Evolutionary conservation across 1,139 yeast species (phyloP), one percentile per base, ranked within the genome.

Genomic region (Yamadazyma trypodendri): DNA sequence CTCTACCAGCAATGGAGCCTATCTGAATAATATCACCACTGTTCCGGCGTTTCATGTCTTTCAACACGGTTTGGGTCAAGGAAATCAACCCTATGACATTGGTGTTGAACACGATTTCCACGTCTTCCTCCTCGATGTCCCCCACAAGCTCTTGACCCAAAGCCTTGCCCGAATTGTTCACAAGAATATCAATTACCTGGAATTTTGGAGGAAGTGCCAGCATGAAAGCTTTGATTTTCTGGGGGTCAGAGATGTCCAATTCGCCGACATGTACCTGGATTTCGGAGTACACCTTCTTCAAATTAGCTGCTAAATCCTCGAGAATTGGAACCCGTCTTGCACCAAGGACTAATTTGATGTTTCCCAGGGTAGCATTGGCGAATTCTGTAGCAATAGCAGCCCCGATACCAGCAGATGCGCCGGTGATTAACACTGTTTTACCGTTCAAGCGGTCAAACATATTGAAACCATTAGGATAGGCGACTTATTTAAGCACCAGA

Each of bases 1-100:
- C 95, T 54, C 86, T 74, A 24, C 96, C 96, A 12, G 96, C 96
- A 58, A 87, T 83, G 2, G 95, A 84, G 9, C 96, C 95, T 44
- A 88, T 55, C 55, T 84, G 85, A 48, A 88, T 85, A 42, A 88
- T 80, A 52, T 86, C 95, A 41, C 96, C 96, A 7, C 65, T 50
- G 52, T 77, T 69, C 44, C 75, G 73, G 61, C 51, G 61, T 60
- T 49, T 65, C 60, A 60, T 65, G 44, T 58, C 77, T 58, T 60
- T 81, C 56, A 52, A 53, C 21, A 68, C 60, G 2, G 64, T 63
- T 40, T 68, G 72, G 21, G 74, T 67, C 48, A 68, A 53, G 17
- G 63, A 52, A 36, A 68, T 67, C 36, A 67, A 58, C 6, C 74
- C 73, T 45, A 68, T 55, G 1, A 68, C 74, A 40, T 68, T 68